Base-by-base conservation (phyloP, 2,329 filamentous ascomycete genomes). In the Colletotrichum gloeosporioides region DNA sequence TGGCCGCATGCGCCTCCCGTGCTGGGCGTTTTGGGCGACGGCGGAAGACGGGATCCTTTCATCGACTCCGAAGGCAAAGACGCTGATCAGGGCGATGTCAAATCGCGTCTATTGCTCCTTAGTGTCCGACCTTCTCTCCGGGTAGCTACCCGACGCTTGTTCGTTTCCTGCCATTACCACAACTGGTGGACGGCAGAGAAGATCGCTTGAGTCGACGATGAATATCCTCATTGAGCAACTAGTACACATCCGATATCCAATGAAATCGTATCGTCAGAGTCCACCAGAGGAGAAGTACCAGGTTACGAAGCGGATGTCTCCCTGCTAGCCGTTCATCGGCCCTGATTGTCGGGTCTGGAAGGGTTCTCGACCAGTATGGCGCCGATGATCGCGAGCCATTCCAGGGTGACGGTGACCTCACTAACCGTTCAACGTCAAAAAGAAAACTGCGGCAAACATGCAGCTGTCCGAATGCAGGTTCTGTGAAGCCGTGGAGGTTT, bases 331-430 rank as follows among this genome's bases (percentile, higher is more conserved):
- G 64, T 32, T 22, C 16, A 65, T 69, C 16, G 31, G 25, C n/a
- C 73, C 73, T 76, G 69, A 69, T 25, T 59, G 32, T 76, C 75
- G 62, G 63, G 72, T 71, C 55, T 68, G 22, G 55, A 75, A 59
- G 36, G 31, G 25, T 44, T 53, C 39, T 59, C 61, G 29, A 59
- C 75, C 49, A 68, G 31, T 36, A 25, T 55, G 22, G 25, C 34
- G 22, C 25, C 44, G 73, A 57, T 61, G 44, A 69, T 69, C 57
- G 39, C 55, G 16, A 57, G n/a, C 39, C 34, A 16, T 29, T 64
- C 13, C 25, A 32, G n/a, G 69, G 59, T 18, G 34, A 16, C n/a
- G 18, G 34, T 69, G 63, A 73, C 44, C 39, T 76, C 73, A 73
- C 61, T 36, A 9, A 15, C 59, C 16, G 44, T 27, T 34, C 44